Base-by-base conservation (phyloP, 2,329 filamentous ascomycete species). In the Scytalidium lignicola region DNA sequence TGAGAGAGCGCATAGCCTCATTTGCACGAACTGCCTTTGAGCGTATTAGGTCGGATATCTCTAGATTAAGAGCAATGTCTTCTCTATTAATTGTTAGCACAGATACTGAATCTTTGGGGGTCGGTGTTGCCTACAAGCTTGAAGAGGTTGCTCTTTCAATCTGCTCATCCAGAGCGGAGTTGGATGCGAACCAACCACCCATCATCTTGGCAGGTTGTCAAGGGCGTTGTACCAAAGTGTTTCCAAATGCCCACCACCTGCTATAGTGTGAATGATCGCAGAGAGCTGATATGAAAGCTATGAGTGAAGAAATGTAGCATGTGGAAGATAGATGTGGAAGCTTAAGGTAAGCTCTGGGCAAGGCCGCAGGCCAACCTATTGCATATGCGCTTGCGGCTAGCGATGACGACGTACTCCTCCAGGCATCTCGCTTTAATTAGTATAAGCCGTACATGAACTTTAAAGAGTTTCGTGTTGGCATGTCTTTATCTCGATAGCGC, bases 11-110 rank as follows among this genome's bases (percentile, higher is more conserved):
- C 93, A 99, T 99, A 54, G 93, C 93, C 70, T 99, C 93, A 70
- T 92, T 96, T 47, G 93, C 92, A 68, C 91, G 90, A 45, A 99
- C 92, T 17, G 90, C 95, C 75, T 97, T 97, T 63, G 91, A 97
- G 61, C 93, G 83, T 69, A 99, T 96, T 60, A 95, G 77, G 73
- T 99, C 93, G 68, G 92, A 96, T 61, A 99, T 97, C 71, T 99
- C 93, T 64, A 99, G 84, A 67, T 97, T 97, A 59, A 96, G 82
- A 39, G 93, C 87, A 67, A 99, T 97, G 65, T 99, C 92, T 72
- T 99, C 91, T 59, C 90, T 95, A 61, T 17, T 50, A 42, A 29
- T 26, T 22, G 53, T 67, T 52, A 67, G 60, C 41, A 53, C 29
- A 37, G 3, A 32, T 39, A 12, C 32, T 10, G 1, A n/a, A 37